Evolutionary conservation across 1,284 basidiomycete genomes (phyloP), one percentile per base, ranked within the genome.

Genomic region (Cerioporus squamosus): DNA sequence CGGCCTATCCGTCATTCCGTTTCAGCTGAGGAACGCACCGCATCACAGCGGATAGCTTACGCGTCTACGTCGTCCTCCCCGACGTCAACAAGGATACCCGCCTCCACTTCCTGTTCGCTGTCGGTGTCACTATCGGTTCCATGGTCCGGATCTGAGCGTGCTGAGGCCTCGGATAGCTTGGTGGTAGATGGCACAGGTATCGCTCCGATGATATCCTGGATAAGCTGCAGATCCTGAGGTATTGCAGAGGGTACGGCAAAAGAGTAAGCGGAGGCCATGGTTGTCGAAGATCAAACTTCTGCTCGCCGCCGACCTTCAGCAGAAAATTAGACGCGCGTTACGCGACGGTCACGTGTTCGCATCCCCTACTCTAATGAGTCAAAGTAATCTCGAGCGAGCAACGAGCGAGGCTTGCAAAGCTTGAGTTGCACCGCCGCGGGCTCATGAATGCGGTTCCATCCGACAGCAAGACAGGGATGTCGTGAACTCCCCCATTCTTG

Each of bases 51-150:
- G 51, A 14, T 5, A 31, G 9, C 26, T 29, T 20, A 40, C 31
- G 61, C 59, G 51, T 65, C 71, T 29, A 29, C 26, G 17, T 69
- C 70, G 22, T 80, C 79, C 20, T 79, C 79, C 12, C 75, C 73
- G 31, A 70, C 26, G 18, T 49, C 60, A 36, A 65, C 68, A 26
- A 79, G 77, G 39, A 88, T 78, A 55, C 80, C 79, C 22, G 84
- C 86, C 63, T 85, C 87, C 42, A 90, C 84, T 69, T 90, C 90
- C 48, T 84, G 83, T 68, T 90, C 88, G 62, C 89, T 90, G 53
- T 76, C 72, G 5, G 69, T 63, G 54, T 67, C 66, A 48, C 61
- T 69, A 51, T 69, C 72, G 39, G 66, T 66, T 36, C 54, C 66
- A 60, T 65, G 60, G 75, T 79, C 31, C 65, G 75, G 49, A 81